Evolutionary conservation across 805 yeast species (phyloP), one percentile per base, ranked within the genome.

Genomic region (Candida caryicola): DNA sequence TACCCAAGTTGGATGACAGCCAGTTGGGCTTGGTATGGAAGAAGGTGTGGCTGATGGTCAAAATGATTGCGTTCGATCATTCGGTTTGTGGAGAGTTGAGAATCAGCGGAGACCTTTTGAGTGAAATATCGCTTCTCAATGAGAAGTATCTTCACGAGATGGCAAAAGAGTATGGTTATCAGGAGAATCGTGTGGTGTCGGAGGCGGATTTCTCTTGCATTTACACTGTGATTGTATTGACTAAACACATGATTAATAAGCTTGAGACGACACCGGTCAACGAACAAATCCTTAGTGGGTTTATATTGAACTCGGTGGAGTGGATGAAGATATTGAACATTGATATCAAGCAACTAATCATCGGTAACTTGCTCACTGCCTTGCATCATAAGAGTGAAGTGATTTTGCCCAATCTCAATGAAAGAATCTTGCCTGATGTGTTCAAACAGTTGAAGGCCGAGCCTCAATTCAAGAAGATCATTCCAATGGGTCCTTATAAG

Each of bases 401-500:
- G 17, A 60, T 81, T 8, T 57, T 74, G 3, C 71, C 74, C 1
- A 63, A 71, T 35, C 55, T 80, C 29, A 58, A 72, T 3, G 52
- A 54, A 2, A 44, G 42, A 15, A 62, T 81, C 2, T 58, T 83
- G 29, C 79, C 85, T 0, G 52, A 57, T 0, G 61, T 85, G 2
- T 73, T 73, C 46, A 62, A 59, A 4, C 87, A 84, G 51, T 67
- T 85, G 32, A 61, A 60, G 9, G 69, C 81, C 1, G 75, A 74
- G 46, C 74, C 71, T 23, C 74, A 76, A 40, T 80, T 77, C 50
- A 76, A 82, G 31, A 80, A 80, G 38, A 65, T 72, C 14, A 81
- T 87, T 23, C 83, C 82, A 33, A 85, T 88, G 77, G 96, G 96
- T 1, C 95, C 95, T 0, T 86, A 83, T 67, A 85, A 85, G 54